Conservation (phyloP, 352 stramenopile genomes). For the Pythium myriotylum region DNA sequence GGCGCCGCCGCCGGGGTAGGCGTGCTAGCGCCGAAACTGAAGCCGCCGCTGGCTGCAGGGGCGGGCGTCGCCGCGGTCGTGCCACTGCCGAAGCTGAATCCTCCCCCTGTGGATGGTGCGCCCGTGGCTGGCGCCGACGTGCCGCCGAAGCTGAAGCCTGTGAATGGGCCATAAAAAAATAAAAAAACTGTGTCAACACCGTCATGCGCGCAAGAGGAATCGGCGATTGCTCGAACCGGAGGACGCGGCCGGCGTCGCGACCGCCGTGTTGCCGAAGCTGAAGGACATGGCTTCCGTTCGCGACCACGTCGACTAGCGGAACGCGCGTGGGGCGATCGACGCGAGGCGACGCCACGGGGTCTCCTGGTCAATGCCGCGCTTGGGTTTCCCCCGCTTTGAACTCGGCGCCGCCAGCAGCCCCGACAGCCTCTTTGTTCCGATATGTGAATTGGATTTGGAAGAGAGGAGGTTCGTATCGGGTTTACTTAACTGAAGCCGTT, state of each 20-base stretch:
- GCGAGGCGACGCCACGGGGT: background rate
- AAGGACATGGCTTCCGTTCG: slow-evolving; percentile 31
- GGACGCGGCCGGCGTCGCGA: slow-evolving; percentile 30
- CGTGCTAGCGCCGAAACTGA: slow-evolving; percentile 22
- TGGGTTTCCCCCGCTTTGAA: background rate
- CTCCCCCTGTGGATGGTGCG: background rate
- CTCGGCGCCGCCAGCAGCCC: background rate
- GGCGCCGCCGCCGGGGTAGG: slow-evolving; percentile 3
- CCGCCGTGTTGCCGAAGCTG: slow-evolving; percentile 35
- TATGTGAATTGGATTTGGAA: background rate
- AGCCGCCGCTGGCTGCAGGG: slow-evolving; percentile 16
- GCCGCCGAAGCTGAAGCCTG: slow-evolving; percentile 24
- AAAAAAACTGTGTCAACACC: background rate
- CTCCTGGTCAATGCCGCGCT: background rate
- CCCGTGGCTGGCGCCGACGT: background rate
- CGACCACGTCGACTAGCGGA: background rate
- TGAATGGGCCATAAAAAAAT: background rate
- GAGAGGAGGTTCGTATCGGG: background rate
- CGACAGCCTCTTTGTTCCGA: background rate
- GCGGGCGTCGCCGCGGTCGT: slow-evolving; percentile 3
- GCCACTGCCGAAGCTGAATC: slow-evolving; percentile 25
- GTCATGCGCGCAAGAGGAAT: background rate
- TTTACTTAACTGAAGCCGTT: background rate
- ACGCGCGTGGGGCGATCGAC: background rate
- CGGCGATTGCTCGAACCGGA: slow-evolving; percentile 23